Conservation (phyloP, 768 basidiomycete species). For the Collybia sordida region DNA sequence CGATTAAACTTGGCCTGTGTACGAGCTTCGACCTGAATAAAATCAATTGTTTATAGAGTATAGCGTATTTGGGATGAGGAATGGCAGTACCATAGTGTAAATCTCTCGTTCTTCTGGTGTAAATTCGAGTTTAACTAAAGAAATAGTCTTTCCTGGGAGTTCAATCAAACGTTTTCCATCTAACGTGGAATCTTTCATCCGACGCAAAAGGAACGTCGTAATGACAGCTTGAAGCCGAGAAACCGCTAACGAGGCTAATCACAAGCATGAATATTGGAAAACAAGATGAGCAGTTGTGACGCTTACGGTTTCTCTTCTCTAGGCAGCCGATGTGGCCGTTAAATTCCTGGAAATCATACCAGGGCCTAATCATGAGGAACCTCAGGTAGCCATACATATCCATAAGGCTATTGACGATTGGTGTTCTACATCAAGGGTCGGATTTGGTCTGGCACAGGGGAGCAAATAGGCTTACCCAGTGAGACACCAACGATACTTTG, state of each 20-base stretch:
- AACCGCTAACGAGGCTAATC: constrained; percentile 50
- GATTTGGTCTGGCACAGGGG: neutral
- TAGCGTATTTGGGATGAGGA: too few species aligned
- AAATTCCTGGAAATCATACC: constrained; percentile 46
- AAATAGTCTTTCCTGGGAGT: constrained; percentile 55
- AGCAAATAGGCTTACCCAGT: constrained; percentile 44
- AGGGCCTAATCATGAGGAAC: constrained; percentile 43
- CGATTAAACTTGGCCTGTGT: constrained; percentile 66
- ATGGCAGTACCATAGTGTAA: constrained; percentile 50
- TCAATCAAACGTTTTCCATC: constrained; percentile 71
- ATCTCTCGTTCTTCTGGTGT: constrained; percentile 60
- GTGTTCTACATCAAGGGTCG: constrained; percentile 39
- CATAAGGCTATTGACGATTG: constrained; percentile 59
- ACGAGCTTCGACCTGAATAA: constrained; percentile 44
- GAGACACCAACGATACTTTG: constrained; percentile 64
- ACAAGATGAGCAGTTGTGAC: neutral
- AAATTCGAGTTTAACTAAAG: constrained; percentile 55
- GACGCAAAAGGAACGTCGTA: constrained; percentile 50
- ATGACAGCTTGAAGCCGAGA: constrained; percentile 61
- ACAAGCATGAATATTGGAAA: constrained; percentile 1
- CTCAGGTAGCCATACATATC: constrained; percentile 53
- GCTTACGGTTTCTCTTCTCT: constrained; percentile 56
- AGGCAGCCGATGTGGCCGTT: constrained; percentile 31
- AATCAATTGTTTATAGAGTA: too few species aligned
- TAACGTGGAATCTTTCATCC: constrained; percentile 61